These are phyloP conservation scores for Colletotrichum sp. DNA, from an alignment of 2,329 filamentous ascomycete genomes.

Conservation along the genomic window DNA sequence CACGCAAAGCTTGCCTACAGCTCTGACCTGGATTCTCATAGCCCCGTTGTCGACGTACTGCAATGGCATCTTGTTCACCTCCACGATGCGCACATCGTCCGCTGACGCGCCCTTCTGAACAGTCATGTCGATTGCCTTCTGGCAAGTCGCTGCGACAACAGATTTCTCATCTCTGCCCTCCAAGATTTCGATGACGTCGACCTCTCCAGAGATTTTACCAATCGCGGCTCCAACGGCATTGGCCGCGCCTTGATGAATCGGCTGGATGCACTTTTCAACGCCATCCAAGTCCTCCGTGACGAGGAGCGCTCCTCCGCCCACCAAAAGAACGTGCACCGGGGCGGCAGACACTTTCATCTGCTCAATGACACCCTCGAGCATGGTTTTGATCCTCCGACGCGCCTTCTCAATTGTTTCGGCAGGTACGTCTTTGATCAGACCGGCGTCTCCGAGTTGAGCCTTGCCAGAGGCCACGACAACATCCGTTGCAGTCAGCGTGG, in stretches of 20 bases:
- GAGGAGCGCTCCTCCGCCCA: constrained; percentile 62
- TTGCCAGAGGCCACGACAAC: constrained; percentile 46
- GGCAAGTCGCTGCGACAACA: constrained; percentile 43
- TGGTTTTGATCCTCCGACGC: constrained; percentile 42
- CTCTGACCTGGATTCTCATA: constrained; percentile 37
- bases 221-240: constrained; percentile 68
- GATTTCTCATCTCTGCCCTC: constrained; percentile 40
- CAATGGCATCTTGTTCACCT: constrained; percentile 47
- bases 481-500: constrained; percentile 57
- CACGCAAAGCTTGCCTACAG: constrained; percentile 36
- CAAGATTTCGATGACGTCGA: constrained; percentile 57
- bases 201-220: constrained; percentile 56
- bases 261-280: constrained; percentile 54
- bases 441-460: constrained; percentile 32
- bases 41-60: constrained; percentile 40
- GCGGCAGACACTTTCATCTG: constrained; percentile 61
- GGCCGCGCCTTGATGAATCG: constrained; percentile 58
- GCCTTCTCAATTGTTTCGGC: constrained; percentile 25
- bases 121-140: constrained; percentile 26
- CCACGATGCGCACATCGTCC: constrained; percentile 46
- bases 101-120: neutral
- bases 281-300: constrained; percentile 52
- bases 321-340: constrained; percentile 56
- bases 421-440: constrained; percentile 30
- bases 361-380: constrained; percentile 58